A percentile compares a stretch with the other conserved stretches of the same genome.
These are phyloP conservation scores for Zoysia matrella DNA, from an alignment of 202 grass and related monocot genomes.

Conservation along the genomic window DNA sequence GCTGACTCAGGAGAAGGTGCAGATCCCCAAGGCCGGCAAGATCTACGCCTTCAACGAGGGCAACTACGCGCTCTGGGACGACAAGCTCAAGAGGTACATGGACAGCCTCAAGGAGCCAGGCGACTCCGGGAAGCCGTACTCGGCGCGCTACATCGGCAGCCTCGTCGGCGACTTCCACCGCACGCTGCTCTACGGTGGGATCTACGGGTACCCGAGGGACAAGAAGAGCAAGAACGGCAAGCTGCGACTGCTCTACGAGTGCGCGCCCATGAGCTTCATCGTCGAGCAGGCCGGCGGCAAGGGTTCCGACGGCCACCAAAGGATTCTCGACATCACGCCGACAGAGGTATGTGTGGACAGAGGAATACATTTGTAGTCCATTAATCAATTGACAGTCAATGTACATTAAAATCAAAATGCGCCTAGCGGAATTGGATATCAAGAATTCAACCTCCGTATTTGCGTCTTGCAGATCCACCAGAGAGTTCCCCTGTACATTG, in stretches of 20 bases:
- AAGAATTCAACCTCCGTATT: not conserved
- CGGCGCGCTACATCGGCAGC: constrained; percentile 96
- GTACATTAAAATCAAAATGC: not conserved
- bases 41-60: constrained; percentile 46
- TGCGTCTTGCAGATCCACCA: constrained; percentile 75
- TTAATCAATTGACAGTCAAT: no score
- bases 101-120: constrained; percentile 99
- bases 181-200: constrained; percentile 91
- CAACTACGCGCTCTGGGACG: constrained; percentile 95
- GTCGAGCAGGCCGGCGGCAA: constrained; percentile 23
- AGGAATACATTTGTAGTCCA: not conserved
- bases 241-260: constrained; percentile 95
- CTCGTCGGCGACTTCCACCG: constrained; percentile 98
- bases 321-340: constrained; percentile 87
- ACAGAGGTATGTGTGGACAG: constrained; percentile 57
- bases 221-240: constrained; percentile 98
- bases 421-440: not conserved
- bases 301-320: constrained; percentile 84
- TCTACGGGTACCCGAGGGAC: constrained; percentile 91
- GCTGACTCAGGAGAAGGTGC: no score
- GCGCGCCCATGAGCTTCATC: constrained; percentile 93
- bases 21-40: no score
- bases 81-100: constrained; percentile 94
- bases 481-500: constrained; percentile 93
- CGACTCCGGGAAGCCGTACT: constrained; percentile 85